A percentile compares a stretch with the other conserved stretches of the same genome.
phyloP scores from a whole-genome alignment of 2,329 filamentous ascomycete species.

The Coniochaeta sp. region DNA sequence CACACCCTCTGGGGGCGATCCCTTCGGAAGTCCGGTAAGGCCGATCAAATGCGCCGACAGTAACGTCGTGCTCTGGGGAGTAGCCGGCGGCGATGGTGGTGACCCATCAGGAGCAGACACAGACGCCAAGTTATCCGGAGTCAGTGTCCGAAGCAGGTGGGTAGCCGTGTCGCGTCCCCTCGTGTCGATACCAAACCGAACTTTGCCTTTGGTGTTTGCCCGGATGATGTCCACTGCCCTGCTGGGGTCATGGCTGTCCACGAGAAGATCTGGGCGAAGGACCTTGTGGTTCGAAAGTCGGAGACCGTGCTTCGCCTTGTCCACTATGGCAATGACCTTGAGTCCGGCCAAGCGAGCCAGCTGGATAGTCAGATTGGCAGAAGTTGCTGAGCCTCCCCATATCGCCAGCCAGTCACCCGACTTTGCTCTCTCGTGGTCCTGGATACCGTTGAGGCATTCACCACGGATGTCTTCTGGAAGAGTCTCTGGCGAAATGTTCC shows the following conservation, averaged over 20 bases:
- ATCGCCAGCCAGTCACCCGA: conserved; percentile 64
- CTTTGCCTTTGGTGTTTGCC: conserved; percentile 45
- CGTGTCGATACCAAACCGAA: conserved; percentile 65
- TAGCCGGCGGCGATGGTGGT: conserved; percentile 28
- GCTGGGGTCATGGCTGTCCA: conserved; percentile 59
- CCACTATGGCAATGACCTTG: conserved; percentile 58
- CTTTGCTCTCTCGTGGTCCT: conserved; percentile 42
- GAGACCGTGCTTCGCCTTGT: conserved; percentile 58
- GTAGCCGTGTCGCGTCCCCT: conserved; percentile 57
- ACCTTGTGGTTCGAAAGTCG: conserved; percentile 40
- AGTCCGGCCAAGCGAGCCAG: conserved; percentile 61
- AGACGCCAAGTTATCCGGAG: conserved; percentile 14
- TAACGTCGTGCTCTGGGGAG: conserved; percentile 23
- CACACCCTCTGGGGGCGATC: conserved; percentile 32
- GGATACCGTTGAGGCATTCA: conserved; percentile 55
- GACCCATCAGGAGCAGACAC: conserved; percentile 12
- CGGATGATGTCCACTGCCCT: conserved; percentile 61
- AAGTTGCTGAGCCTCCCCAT: conserved; percentile 70
- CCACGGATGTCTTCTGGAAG: conserved; percentile 55
- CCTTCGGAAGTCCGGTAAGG: conserved; percentile 60
- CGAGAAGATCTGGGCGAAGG: conserved; percentile 52
- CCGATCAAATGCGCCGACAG: conserved; percentile 54
- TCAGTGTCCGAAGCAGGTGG: conserved; percentile 47
- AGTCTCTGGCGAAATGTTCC: conserved; percentile 31
- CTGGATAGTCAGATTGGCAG: conserved; percentile 59